Evolutionary conservation across 1,139 yeast species (phyloP).

Genomic region (Yamadazyma diddensiae): DNA sequence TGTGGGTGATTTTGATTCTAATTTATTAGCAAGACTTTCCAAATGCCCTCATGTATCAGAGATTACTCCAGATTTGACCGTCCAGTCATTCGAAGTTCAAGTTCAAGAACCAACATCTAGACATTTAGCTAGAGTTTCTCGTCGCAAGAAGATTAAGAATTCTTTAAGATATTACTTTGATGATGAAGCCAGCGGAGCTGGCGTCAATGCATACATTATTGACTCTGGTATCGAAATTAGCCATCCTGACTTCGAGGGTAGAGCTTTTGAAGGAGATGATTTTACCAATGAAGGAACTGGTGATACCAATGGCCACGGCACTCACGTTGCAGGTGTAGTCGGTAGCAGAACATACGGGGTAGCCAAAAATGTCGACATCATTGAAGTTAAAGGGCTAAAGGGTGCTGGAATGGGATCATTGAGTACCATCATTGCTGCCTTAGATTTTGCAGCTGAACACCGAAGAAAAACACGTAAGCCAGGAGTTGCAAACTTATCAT

Average conservation of each 20-base stretch:
- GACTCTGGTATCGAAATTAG: slow-evolving; percentile 68
- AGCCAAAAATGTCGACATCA: slow-evolving; percentile 61
- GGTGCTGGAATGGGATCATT: slow-evolving; percentile 61
- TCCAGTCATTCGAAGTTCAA: slow-evolving; percentile 42
- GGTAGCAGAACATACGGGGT: slow-evolving; percentile 80
- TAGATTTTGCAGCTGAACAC: slow-evolving; percentile 70
- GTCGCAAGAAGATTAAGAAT: slow-evolving; percentile 33
- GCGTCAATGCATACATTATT: slow-evolving; percentile 71
- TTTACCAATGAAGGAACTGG: slow-evolving; percentile 61
- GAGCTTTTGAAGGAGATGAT: slow-evolving; percentile 59
- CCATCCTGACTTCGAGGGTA: slow-evolving; percentile 65
- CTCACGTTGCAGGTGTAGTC: slow-evolving; percentile 89
- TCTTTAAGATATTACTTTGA: slow-evolving; percentile 26
- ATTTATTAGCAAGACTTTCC: slow-evolving; percentile 44
- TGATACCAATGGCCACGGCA: slow-evolving; percentile 72
- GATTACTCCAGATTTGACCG: slow-evolving; percentile 54
- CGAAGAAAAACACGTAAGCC: slow-evolving; percentile 36
- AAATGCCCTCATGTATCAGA: slow-evolving; percentile 52
- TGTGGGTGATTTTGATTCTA: slow-evolving; percentile 54
- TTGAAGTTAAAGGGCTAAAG: slow-evolving; percentile 72
- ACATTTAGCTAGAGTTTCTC: slow-evolving; percentile 65
- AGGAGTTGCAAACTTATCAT: slow-evolving; percentile 76
- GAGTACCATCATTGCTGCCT: slow-evolving; percentile 64
- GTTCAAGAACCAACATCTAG: slow-evolving; percentile 55
- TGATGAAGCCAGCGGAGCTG: slow-evolving; percentile 25